Conservation (phyloP, 352 stramenopile species). For the Bremia lactucae region DNA sequence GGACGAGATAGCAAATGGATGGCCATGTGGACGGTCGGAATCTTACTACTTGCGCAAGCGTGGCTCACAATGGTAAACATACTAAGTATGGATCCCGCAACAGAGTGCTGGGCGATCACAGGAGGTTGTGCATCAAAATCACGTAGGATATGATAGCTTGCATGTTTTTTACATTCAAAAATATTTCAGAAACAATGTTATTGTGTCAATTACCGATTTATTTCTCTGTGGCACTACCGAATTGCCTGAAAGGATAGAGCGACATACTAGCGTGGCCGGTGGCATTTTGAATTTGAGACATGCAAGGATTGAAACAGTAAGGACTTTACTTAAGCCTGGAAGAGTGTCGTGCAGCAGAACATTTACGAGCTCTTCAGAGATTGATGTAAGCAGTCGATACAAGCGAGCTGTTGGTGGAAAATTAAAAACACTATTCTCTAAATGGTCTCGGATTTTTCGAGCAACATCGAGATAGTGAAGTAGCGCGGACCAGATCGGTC, state of each 20-base stretch:
- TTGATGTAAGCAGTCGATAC: constrained; percentile 89
- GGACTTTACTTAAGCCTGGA: constrained; percentile 84
- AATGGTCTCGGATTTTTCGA: constrained; percentile 63
- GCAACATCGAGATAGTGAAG: constrained; percentile 92
- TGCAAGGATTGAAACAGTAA: constrained; percentile 92
- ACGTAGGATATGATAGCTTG: too few relatives aligned
- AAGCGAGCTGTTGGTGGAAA: constrained; percentile 90
- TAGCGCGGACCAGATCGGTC: constrained; percentile 95
- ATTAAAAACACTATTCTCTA: constrained; percentile 63
- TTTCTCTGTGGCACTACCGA: too few relatives aligned
- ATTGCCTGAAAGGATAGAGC: too few relatives aligned
- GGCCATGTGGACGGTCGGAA: constrained; percentile 24
- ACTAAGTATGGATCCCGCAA: constrained; percentile 45
- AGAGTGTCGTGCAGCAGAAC: constrained; percentile 96
- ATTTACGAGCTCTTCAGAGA: constrained; percentile 93
- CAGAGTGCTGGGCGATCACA: constrained; percentile 52
- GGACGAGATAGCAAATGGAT: constrained; percentile 33
- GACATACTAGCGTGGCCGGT: constrained; percentile 92
- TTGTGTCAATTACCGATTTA: too few relatives aligned
- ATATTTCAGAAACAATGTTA: too few relatives aligned
- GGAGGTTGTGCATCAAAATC: constrained; percentile 54
- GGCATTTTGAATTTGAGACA: constrained; percentile 89
- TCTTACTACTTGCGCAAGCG: constrained; percentile 25
- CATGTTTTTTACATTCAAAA: too few relatives aligned
- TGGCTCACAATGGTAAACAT: constrained; percentile 42